Evolutionary conservation across 495 filamentous ascomycete species (phyloP).

Genomic region (Penicillium parvum): DNA sequence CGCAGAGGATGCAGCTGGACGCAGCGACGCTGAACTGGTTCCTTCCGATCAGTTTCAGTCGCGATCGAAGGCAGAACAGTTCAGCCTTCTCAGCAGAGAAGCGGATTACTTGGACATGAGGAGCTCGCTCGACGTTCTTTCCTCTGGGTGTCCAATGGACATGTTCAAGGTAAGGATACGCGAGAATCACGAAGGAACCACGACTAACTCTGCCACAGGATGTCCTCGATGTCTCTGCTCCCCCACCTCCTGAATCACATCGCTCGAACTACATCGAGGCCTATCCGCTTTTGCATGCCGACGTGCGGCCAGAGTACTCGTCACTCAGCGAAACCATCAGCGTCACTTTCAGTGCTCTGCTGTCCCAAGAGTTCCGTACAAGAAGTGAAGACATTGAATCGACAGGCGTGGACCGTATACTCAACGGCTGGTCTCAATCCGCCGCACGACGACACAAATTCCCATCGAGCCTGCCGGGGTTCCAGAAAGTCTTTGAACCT

Average conservation of each 20-base stretch:
- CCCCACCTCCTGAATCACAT: conserved; percentile 53
- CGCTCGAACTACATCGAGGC: conserved; percentile 63
- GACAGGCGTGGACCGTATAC: conserved; percentile 21
- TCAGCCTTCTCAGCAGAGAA: conserved; percentile 26
- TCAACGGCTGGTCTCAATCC: conserved; percentile 18
- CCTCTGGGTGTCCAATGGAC: conserved; percentile 26
- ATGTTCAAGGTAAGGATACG: conserved; percentile 24
- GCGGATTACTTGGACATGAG: conserved; percentile 31
- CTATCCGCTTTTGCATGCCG: conserved; percentile 55
- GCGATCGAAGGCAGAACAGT: conserved; percentile 21
- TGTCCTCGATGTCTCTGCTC: conserved; percentile 56
- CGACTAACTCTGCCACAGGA: conserved; percentile 36
- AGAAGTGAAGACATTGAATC: conserved; percentile 21
- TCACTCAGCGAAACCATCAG: conserved; percentile 31
- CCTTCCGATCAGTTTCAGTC: conserved; percentile 6
- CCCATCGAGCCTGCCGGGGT: conserved; percentile 13
- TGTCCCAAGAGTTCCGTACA: conserved; percentile 32
- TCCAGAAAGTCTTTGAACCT: conserved; percentile 32
- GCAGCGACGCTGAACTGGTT: conserved; percentile 4
- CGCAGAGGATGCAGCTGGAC: conserved; percentile 23
- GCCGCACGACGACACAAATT: conserved; percentile 10
- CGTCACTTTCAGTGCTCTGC: conserved; percentile 32
- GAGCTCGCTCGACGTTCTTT: conserved; percentile 39
- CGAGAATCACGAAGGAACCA: background rate
- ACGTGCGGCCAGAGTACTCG: conserved; percentile 37